Percentiles rank a stretch among this genome's conserved stretches.
phyloP scores from a whole-genome alignment of 2,329 filamentous ascomycete genomes.

The Verticillium nubilum region DNA sequence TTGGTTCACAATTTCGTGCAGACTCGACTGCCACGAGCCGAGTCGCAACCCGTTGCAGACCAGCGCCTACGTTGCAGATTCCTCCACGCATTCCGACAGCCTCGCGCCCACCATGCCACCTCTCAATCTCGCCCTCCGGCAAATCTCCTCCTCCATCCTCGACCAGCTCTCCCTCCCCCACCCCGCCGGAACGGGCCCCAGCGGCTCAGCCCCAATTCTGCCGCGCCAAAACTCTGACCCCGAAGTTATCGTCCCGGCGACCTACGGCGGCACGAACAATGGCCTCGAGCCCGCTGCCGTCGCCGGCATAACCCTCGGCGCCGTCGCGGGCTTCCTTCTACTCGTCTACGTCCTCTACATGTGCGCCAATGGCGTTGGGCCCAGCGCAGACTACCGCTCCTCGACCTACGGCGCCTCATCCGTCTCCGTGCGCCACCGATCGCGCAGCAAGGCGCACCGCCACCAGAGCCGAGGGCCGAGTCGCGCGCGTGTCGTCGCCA shows the following conservation, averaged over 20 bases:
- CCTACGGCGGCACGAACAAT: slow-evolving; percentile 26
- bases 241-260: slow-evolving; percentile 25
- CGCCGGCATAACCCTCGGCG: slow-evolving; percentile 38
- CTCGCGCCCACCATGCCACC: neutral
- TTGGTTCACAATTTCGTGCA: neutral
- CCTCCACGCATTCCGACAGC: neutral
- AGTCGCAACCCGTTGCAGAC: neutral
- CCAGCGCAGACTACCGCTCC: slow-evolving; percentile 17
- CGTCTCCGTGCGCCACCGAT: slow-evolving; percentile 14
- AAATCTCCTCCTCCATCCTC: neutral
- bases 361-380: slow-evolving; percentile 35
- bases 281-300: slow-evolving; percentile 35
- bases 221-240: slow-evolving; percentile 6
- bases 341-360: slow-evolving; percentile 46
- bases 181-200: neutral
- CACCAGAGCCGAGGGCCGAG: slow-evolving; percentile 3
- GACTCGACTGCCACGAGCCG: neutral
- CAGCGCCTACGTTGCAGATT: neutral
- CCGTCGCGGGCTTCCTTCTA: slow-evolving; percentile 45
- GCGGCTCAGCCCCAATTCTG: slow-evolving; percentile 6
- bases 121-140: neutral
- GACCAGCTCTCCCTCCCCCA: neutral
- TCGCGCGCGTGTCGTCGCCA: slow-evolving; percentile 17
- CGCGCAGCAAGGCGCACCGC: slow-evolving; percentile 6
- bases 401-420: slow-evolving; percentile 15